Evolutionary conservation across 2,329 filamentous ascomycete species (phyloP), one percentile per base, ranked within the genome.

Genomic region (Aspergillus sp.): DNA sequence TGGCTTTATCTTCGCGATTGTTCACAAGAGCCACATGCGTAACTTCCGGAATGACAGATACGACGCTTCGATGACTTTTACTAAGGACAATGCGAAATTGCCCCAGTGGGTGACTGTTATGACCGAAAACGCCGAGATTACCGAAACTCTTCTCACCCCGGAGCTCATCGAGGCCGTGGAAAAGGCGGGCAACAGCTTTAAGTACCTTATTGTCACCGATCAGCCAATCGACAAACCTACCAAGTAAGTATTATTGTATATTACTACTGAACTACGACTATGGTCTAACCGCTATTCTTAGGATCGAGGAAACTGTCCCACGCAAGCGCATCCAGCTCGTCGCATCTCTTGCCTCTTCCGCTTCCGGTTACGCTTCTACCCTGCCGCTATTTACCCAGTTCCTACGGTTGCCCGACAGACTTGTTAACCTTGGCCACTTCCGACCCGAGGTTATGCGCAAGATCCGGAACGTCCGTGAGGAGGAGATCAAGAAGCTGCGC

Each of bases 71-170:
- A 84, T 99, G 66, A 97, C 95, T 42, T 87, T 87, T 64, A 97
- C 93, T 72, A 96, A 96, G 83, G 95, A 99, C 70, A 86, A 93
- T 77, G 73, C 89, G 55, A 97, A 96, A 81, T 86, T 99, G 34
- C 93, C 95, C 34, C 78, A 83, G 63, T 99, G 93, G 93, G 82
- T 89, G 55, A 96, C 91, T 12, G 86, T 97, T 70, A 98, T 99
- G 95, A 96, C 87, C 71, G 95, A 99, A 82, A 96, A 88, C 76
- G 92, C 93, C 58, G 95, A 98, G 78, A 88, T 99, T 67, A 97
- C 93, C 12, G 90, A 97, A 46, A 81, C 86, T 6, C 80, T 99
- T 64, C 83, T 99, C 51, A 96, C 91, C 4, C 83, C 89, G n/a
- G 93, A 98, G 68, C 83, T 99, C 39, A 84, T 91, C 75, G 85